These are phyloP conservation scores for Draba incana DNA, from an alignment of 345 rosid genomes.

Conservation along the genomic window DNA sequence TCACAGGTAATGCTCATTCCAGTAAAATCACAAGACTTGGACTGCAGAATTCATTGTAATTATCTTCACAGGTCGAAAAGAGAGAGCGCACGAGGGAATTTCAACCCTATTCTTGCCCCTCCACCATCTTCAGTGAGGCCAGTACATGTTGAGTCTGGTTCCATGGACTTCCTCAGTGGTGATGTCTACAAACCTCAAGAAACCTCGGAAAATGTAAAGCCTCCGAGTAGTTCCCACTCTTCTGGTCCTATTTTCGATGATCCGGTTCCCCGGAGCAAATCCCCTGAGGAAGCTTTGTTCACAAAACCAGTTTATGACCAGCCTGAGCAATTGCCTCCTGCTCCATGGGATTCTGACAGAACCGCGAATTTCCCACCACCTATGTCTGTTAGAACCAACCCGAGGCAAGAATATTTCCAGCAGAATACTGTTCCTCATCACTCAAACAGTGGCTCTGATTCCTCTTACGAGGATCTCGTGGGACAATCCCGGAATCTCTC, in stretches of 20 bases:
- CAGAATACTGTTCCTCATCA: constrained; percentile 43
- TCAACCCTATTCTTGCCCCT: constrained; percentile 74
- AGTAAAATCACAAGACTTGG: constrained; percentile 3
- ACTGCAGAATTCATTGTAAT: neutral
- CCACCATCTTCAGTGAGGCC: constrained; percentile 84
- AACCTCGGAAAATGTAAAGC: constrained; percentile 43
- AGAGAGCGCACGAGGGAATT: constrained; percentile 49
- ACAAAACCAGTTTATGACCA: constrained; percentile 61
- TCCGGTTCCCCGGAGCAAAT: constrained; percentile 33
- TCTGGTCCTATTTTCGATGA: constrained; percentile 40
- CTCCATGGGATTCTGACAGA: constrained; percentile 70
- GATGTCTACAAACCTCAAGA: constrained; percentile 69
- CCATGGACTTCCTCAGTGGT: constrained; percentile 88
- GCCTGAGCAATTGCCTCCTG: constrained; percentile 65
- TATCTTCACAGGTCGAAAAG: constrained; percentile 63
- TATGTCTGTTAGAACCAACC: constrained; percentile 63
- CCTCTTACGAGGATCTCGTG: constrained; percentile 61
- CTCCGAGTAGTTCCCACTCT: constrained; percentile 48
- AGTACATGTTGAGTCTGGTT: constrained; percentile 49
- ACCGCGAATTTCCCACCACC: constrained; percentile 67
- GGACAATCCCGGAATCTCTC: constrained; percentile 71
- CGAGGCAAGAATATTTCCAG: constrained; percentile 70
- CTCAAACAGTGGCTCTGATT: constrained; percentile 54
- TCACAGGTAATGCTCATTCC: constrained; percentile 56
- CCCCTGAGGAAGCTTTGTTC: constrained; percentile 35